Conservation (phyloP, 768 basidiomycete genomes). For the Asterophora lycoperdoides region DNA sequence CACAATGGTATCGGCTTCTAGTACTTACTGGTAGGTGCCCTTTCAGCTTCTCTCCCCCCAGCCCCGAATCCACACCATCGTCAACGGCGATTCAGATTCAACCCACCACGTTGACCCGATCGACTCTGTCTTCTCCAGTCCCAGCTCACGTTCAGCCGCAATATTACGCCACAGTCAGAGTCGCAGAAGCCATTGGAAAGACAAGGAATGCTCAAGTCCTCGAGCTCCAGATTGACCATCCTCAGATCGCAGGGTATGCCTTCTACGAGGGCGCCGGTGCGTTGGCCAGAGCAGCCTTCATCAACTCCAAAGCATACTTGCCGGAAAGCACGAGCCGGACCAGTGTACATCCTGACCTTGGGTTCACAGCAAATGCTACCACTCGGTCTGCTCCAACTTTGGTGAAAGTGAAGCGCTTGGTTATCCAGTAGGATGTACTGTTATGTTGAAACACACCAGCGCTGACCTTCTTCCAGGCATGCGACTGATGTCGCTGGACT, state of each 20-base stretch:
- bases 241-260: slow-evolving; percentile 55
- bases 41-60: neutral
- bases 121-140: slow-evolving; percentile 44
- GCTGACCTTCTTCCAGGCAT: slow-evolving; percentile 1
- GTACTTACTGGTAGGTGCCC: slow-evolving; percentile 52
- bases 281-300: slow-evolving; percentile 49
- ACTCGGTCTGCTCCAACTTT: slow-evolving; percentile 12
- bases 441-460: neutral
- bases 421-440: slow-evolving; percentile 34
- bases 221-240: slow-evolving; percentile 46
- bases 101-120: slow-evolving; percentile 53
- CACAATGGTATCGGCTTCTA: slow-evolving; percentile 70
- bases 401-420: slow-evolving; percentile 46
- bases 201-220: slow-evolving; percentile 36
- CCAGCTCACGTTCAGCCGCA: slow-evolving; percentile 60
- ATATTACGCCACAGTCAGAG: slow-evolving; percentile 63
- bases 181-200: slow-evolving; percentile 52
- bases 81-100: slow-evolving; percentile 44
- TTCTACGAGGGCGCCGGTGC: slow-evolving; percentile 46
- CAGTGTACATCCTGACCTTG: slow-evolving; percentile 39
- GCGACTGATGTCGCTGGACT: slow-evolving; percentile 46
- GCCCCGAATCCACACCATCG: neutral
- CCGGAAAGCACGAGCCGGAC: slow-evolving; percentile 30
- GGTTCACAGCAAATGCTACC: slow-evolving; percentile 28
- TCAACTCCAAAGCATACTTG: slow-evolving; percentile 55